Evolutionary conservation across 768 basidiomycete genomes (phyloP).

Genomic region (Megacollybia marginata): DNA sequence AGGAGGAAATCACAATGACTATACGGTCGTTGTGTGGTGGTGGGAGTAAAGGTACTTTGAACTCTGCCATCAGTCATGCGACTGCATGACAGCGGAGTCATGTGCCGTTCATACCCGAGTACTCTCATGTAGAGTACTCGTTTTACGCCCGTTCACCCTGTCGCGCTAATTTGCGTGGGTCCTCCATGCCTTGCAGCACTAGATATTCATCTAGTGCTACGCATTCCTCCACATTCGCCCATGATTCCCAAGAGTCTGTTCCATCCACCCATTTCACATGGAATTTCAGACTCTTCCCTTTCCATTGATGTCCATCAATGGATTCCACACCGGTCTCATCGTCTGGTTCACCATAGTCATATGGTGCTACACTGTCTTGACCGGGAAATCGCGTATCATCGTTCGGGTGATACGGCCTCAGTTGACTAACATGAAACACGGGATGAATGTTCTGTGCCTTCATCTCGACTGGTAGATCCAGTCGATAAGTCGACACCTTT

Average conservation of each 20-base stretch:
- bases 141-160: too few relatives aligned
- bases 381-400: background rate
- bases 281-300: background rate
- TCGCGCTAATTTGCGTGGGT: background rate
- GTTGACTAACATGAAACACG: background rate
- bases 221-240: background rate
- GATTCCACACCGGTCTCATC: background rate
- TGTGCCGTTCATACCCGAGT: too few relatives aligned
- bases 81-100: too few relatives aligned
- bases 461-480: background rate
- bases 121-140: too few relatives aligned
- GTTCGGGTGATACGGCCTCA: background rate
- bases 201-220: background rate
- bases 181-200: background rate
- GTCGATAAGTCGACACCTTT: background rate
- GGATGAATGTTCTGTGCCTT: background rate
- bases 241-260: background rate
- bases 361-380: background rate
- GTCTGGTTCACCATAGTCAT: background rate
- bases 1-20: too few relatives aligned
- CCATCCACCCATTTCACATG: background rate
- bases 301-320: background rate
- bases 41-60: too few relatives aligned
- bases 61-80: too few relatives aligned
- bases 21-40: too few relatives aligned